Percentiles rank a stretch among this genome's conserved stretches.
Evolutionary conservation across 2,329 filamentous ascomycete genomes (phyloP).

Genomic region (Pestalotiopsis fici): DNA sequence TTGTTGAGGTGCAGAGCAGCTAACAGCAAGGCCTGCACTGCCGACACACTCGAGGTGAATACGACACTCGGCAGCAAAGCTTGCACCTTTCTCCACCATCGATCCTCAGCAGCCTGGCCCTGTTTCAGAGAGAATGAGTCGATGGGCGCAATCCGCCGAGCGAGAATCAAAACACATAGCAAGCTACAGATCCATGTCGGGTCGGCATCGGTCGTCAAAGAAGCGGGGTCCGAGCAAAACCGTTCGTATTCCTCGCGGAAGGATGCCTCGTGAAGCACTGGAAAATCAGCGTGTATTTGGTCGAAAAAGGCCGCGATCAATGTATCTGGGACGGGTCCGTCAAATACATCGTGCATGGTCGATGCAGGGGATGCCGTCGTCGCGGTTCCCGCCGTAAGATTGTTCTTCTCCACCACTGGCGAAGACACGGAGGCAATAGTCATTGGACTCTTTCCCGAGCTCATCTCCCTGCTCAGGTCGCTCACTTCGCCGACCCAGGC

Average conservation of each 20-base stretch:
- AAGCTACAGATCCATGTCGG: slow-evolving; percentile 41
- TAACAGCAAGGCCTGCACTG: slow-evolving; percentile 42
- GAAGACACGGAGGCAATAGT: neutral
- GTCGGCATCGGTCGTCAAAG: slow-evolving; percentile 29
- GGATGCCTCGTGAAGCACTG: slow-evolving; percentile 41
- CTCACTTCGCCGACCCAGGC: slow-evolving; percentile 10
- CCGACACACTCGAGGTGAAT: slow-evolving; percentile 40
- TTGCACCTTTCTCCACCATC: slow-evolving; percentile 41
- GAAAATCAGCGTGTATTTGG: slow-evolving; percentile 41
- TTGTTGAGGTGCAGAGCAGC: slow-evolving; percentile 44
- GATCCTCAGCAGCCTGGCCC: slow-evolving; percentile 24
- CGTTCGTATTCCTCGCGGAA: slow-evolving; percentile 40
- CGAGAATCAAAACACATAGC: slow-evolving; percentile 39
- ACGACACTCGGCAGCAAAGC: slow-evolving; percentile 39
- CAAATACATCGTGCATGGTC: slow-evolving; percentile 23
- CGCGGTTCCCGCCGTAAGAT: neutral
- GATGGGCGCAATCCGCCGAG: slow-evolving; percentile 31
- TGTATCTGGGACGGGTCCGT: slow-evolving; percentile 26
- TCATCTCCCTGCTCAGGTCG: slow-evolving; percentile 2
- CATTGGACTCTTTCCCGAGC: neutral
- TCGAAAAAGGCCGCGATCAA: slow-evolving; percentile 41
- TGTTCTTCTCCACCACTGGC: neutral
- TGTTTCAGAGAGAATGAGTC: slow-evolving; percentile 33
- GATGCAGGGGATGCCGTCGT: slow-evolving; percentile 17
- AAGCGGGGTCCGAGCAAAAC: slow-evolving; percentile 24